Conservation (phyloP, 768 basidiomycete genomes). For the Pleurotus giganteus region DNA sequence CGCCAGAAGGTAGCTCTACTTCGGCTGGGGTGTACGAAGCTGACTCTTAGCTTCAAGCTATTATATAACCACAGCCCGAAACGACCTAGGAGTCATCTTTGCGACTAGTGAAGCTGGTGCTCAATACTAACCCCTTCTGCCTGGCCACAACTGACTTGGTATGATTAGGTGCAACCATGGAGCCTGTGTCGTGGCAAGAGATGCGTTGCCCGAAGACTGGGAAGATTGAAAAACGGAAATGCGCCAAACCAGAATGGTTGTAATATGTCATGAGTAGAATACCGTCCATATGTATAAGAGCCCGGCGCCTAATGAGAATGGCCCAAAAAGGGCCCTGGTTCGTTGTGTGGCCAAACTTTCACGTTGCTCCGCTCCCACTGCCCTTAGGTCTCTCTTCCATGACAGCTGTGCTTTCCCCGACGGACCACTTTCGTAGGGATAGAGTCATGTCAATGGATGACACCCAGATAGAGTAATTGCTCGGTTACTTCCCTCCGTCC, state of each 20-base stretch:
- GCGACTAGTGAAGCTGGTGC: constrained; percentile 84
- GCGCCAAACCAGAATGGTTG: constrained; percentile 77
- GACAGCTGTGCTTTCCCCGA: constrained; percentile 65
- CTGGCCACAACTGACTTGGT: background rate
- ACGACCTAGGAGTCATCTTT: constrained; percentile 89
- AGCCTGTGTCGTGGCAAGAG: constrained; percentile 86
- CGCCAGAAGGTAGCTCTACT: constrained; percentile 48
- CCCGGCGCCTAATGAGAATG: background rate
- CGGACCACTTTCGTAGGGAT: constrained; percentile 58
- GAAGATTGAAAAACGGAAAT: constrained; percentile 77
- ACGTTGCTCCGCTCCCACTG: constrained; percentile 8
- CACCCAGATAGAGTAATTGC: constrained; percentile 52
- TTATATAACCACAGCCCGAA: constrained; percentile 87
- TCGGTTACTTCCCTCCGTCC: constrained; percentile 13
- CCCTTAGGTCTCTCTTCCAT: constrained; percentile 26
- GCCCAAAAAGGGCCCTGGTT: constrained; percentile 2
- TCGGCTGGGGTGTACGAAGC: background rate
- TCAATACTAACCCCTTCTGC: constrained; percentile 11
- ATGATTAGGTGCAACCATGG: constrained; percentile 69
- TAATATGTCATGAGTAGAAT: constrained; percentile 22
- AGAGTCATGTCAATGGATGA: constrained; percentile 67
- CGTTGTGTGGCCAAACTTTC: constrained; percentile 1
- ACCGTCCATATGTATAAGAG: background rate
- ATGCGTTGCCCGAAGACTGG: constrained; percentile 88
- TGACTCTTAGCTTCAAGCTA: constrained; percentile 39